These are phyloP conservation scores for Saccharomyces hybrid DNA, from an alignment of 1,139 yeast species.

Conservation along the genomic window DNA sequence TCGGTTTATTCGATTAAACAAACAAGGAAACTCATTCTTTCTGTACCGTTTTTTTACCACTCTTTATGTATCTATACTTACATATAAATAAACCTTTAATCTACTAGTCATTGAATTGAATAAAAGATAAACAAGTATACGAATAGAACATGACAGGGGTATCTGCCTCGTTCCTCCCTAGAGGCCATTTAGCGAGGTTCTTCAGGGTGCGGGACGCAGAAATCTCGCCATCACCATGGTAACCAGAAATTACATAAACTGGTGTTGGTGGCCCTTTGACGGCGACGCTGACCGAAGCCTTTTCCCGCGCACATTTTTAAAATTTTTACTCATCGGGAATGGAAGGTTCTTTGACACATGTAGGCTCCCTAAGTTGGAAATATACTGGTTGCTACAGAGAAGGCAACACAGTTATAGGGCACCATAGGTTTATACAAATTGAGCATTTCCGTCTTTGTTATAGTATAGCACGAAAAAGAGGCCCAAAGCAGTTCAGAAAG, in stretches of 20 bases:
- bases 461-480: not conserved
- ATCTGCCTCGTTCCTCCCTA: not conserved
- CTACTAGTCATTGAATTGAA: not conserved
- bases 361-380: not conserved
- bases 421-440: not conserved
- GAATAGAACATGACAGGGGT: not conserved
- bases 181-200: not conserved
- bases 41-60: not conserved
- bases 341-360: conserved; percentile 1
- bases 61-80: not conserved
- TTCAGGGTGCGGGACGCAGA: not conserved
- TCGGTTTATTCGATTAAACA: conserved; percentile 59
- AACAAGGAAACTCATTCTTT: not conserved
- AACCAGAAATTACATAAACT: not conserved
- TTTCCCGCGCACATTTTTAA: conserved; percentile 1
- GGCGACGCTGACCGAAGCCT: not conserved
- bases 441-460: not conserved
- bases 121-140: not conserved
- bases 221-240: not conserved
- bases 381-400: not conserved
- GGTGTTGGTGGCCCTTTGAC: not conserved
- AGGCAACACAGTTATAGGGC: not conserved
- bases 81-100: not conserved
- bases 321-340: conserved; percentile 1
- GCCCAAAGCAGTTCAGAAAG: not conserved